Base-by-base conservation (phyloP, 2,329 filamentous ascomycete species). In the Colletotrichum nymphaeae region DNA sequence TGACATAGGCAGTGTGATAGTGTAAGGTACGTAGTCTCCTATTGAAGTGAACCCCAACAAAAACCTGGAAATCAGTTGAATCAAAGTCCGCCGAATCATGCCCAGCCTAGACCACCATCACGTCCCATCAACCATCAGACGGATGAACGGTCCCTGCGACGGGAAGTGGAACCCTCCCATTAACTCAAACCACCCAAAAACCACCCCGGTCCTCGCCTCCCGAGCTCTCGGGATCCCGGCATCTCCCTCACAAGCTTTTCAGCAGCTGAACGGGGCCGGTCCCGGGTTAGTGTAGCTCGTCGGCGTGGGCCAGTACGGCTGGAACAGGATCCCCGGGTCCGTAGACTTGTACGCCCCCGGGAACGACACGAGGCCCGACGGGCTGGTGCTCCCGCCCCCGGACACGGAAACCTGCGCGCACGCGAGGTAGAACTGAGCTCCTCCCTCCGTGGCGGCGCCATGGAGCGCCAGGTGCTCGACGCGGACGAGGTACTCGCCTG, bases 381-480 rank as follows among this genome's bases (percentile, higher is more conserved):
- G 77, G 53, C 76, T 80, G 66, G 77, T 84, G 52, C 74, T 83
- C 5, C 85, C 85, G 22, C 84, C 83, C n/a, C 85, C 84, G 2
- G 80, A 82, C 19, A 86, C 81, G 4, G 78, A 81, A n/a, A 85
- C 73, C 64, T 83, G 81, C 3, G 81, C 83, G 72, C 83, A 85
- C 22, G 81, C 82, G 60, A 87, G 80, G 74, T 87, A 88, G 60
- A 85, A 83, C 78, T 88, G 86, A 5, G 86, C 86, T 2, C 85
- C 86, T 8, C 83, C 83, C 5, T 78, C 77, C 5, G 76, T 75
- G 49, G 80, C 77, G 3, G 86, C 85, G 58, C 77, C 79, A 78
- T 88, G 86, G 14, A 88, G 81, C 6, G 81, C 86, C 68, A 88
- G 84, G 74, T 87, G 85, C 79, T 88, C 86, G 12, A 84, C 84